A percentile compares a stretch with the other conserved stretches of the same genome.
phyloP scores from a whole-genome alignment of 1,284 basidiomycete species.

The Hypsizygus ulmarius region DNA sequence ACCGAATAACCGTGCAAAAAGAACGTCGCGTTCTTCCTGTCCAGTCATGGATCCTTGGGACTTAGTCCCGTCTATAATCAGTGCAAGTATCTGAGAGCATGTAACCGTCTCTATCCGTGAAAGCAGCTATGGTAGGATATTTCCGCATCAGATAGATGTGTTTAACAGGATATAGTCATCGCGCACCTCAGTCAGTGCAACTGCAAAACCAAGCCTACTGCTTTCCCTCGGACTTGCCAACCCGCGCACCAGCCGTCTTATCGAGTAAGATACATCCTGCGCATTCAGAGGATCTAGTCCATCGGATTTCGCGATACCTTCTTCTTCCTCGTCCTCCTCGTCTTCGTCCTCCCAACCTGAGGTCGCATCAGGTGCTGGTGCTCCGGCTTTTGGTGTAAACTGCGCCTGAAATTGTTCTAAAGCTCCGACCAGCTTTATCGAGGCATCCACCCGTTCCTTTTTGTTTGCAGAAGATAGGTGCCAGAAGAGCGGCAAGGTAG shows the following conservation, averaged over 20 bases:
- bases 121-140: constrained; percentile 57
- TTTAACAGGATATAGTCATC: not conserved
- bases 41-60: constrained; percentile 75
- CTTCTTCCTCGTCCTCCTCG: constrained; percentile 53
- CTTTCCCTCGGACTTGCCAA: constrained; percentile 91
- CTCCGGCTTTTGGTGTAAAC: constrained; percentile 40
- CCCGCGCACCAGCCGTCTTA: constrained; percentile 82
- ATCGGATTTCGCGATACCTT: constrained; percentile 43
- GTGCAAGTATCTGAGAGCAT: constrained; percentile 70
- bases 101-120: constrained; percentile 79
- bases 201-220: constrained; percentile 92
- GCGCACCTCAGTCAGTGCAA: constrained; percentile 90
- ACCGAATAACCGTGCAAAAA: constrained; percentile 93
- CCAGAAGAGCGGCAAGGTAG: constrained; percentile 92
- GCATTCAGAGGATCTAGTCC: constrained; percentile 68
- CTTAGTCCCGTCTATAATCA: constrained; percentile 71
- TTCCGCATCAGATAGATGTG: constrained; percentile 3
- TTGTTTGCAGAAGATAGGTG: constrained; percentile 83
- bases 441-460: constrained; percentile 81
- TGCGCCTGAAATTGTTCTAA: constrained; percentile 81
- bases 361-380: constrained; percentile 34
- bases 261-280: constrained; percentile 86
- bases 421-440: constrained; percentile 77
- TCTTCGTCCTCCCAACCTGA: constrained; percentile 50
- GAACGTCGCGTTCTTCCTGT: constrained; percentile 88